These are phyloP conservation scores for Pachysandra terminalis DNA, from an alignment of 164 flowering plant genomes.

Conservation along the genomic window DNA sequence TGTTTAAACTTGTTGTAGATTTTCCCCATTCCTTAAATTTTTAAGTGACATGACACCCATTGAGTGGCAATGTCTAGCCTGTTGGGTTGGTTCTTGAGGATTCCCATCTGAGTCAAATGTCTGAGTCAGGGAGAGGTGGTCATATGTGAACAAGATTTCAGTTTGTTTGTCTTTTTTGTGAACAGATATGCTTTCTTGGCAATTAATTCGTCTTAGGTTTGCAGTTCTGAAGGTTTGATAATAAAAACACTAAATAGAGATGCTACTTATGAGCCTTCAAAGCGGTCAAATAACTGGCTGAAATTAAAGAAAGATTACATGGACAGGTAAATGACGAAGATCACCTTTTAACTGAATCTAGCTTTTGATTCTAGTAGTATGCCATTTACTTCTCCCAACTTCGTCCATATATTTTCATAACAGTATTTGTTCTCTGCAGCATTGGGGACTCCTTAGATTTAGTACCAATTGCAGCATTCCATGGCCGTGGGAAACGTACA, in stretches of 20 bases:
- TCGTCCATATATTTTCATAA: not conserved
- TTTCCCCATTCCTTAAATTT: too few relatives aligned
- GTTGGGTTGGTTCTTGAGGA: too few relatives aligned
- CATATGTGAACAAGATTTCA: not conserved
- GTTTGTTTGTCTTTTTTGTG: too few relatives aligned
- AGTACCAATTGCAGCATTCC: slow-evolving; percentile 95
- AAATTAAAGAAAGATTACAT: slow-evolving; percentile 97
- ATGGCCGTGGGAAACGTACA: slow-evolving; percentile 97
- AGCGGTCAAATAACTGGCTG: slow-evolving; percentile 89
- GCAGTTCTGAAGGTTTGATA: slow-evolving; percentile 93
- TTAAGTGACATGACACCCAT: too few relatives aligned
- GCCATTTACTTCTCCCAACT: not conserved
- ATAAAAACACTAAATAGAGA: slow-evolving; percentile 84
- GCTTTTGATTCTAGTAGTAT: too few relatives aligned
- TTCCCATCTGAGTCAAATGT: too few relatives aligned
- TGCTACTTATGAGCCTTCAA: slow-evolving; percentile 98
- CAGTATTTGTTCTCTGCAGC: slow-evolving; percentile 37
- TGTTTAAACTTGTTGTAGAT: too few relatives aligned
- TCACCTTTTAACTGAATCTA: not conserved
- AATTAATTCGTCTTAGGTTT: slow-evolving; percentile 15
- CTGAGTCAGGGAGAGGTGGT: not conserved
- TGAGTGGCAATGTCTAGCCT: too few relatives aligned
- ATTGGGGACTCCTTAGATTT: slow-evolving; percentile 93
- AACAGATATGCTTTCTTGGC: not conserved
- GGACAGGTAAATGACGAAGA: slow-evolving; percentile 54